Evolutionary conservation across 306 rosid genomes (phyloP).

Genomic region (Prunus fruticosa): DNA sequence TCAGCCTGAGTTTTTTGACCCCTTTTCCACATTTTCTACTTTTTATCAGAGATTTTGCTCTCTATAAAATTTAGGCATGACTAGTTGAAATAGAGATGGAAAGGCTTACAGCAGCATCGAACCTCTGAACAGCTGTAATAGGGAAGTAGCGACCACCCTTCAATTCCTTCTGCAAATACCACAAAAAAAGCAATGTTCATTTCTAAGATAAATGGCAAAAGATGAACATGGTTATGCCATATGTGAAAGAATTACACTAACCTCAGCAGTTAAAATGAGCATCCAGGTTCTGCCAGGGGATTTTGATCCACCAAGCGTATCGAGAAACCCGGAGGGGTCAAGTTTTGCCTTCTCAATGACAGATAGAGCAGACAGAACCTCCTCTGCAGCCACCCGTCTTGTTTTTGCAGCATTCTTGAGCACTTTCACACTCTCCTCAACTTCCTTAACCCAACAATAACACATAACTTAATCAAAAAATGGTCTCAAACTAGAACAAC

Average conservation of each 20-base stretch:
- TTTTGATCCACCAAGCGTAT: constrained; percentile 69
- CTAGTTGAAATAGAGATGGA: background rate
- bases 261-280: constrained; percentile 86
- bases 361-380: constrained; percentile 71
- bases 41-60: background rate
- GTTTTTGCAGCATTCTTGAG: constrained; percentile 81
- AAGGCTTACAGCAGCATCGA: constrained; percentile 84
- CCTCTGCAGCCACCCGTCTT: constrained; percentile 52
- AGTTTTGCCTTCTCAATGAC: constrained; percentile 75
- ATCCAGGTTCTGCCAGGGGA: constrained; percentile 98
- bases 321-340: constrained; percentile 70
- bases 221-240: background rate
- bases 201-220: background rate
- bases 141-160: constrained; percentile 79
- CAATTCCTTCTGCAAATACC: constrained; percentile 59
- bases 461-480: constrained; percentile 7
- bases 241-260: constrained; percentile 20
- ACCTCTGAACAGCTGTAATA: constrained; percentile 87
- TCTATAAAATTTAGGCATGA: background rate
- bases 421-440: constrained; percentile 69
- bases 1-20: background rate
- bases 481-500: background rate
- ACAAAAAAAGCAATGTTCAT: constrained; percentile 16
- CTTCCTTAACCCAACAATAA: constrained; percentile 51
- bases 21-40: too few relatives aligned